Evolutionary conservation across 345 rosid genomes (phyloP).

Genomic region (Eucalyptus sp.): DNA sequence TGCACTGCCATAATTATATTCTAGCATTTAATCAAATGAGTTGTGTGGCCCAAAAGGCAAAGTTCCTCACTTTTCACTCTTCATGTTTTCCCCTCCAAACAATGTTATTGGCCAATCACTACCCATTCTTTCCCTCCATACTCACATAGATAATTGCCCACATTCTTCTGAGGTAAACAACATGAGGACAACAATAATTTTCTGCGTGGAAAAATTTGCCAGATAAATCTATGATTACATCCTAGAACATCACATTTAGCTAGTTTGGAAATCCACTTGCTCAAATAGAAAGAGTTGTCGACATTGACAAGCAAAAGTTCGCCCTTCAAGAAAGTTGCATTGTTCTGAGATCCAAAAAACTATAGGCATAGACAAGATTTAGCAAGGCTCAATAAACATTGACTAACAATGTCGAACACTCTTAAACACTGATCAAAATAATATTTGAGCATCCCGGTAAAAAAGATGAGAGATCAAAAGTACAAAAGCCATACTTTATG

Average conservation of each 20-base stretch:
- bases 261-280: background rate
- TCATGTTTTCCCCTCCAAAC: background rate
- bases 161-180: background rate
- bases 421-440: background rate
- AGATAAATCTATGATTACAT: background rate
- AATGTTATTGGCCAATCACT: background rate
- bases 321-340: background rate
- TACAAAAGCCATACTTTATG: conserved; percentile 31
- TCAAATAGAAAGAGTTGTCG: background rate
- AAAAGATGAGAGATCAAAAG: background rate
- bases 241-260: background rate
- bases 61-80: background rate
- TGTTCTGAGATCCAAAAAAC: background rate
- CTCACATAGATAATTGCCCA: background rate
- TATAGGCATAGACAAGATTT: background rate
- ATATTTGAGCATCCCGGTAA: no score
- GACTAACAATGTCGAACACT: background rate
- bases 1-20: background rate
- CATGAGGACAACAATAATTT: background rate
- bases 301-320: background rate
- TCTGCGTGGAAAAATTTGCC: background rate
- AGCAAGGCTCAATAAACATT: background rate
- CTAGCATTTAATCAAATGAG: background rate
- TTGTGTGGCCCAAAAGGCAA: background rate
- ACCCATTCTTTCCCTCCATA: background rate